These are phyloP conservation scores for grape (Vitis vinifera) DNA, from an alignment of 164 flowering plant genomes.

Conservation along the genomic window DNA sequence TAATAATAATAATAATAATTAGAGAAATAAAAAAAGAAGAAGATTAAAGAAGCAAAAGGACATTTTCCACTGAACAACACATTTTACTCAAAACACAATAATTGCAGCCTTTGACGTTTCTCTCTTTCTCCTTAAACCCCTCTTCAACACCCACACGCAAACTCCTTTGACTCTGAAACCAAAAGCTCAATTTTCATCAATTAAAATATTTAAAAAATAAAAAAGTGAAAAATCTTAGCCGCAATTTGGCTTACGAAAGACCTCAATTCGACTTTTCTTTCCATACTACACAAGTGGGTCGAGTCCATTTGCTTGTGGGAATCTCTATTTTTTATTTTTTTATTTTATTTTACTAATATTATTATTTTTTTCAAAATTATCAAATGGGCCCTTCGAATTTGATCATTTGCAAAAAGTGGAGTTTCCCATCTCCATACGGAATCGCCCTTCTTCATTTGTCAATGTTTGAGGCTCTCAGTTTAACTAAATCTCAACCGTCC, in stretches of 20 bases:
- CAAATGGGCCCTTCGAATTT: too few relatives aligned
- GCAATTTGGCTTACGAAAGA: constrained; percentile 40
- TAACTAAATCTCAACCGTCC: constrained; percentile 34
- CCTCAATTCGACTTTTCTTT: constrained; percentile 15
- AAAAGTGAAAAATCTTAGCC: constrained; percentile 24
- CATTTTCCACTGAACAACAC: constrained; percentile 29
- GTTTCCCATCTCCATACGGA: constrained; percentile 52
- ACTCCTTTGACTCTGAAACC: constrained; percentile 50
- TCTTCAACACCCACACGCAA: constrained; percentile 70
- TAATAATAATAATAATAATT: too few relatives aligned
- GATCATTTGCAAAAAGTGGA: neutral
- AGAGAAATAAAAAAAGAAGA: neutral
- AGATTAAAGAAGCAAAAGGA: constrained; percentile 3
- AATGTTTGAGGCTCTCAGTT: constrained; percentile 49
- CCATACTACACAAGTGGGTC: constrained; percentile 24
- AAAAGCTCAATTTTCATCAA: neutral
- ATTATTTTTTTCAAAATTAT: neutral
- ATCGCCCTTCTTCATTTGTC: constrained; percentile 34
- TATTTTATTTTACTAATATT: too few relatives aligned
- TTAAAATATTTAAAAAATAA: neutral
- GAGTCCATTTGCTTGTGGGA: constrained; percentile 26
- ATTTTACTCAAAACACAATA: constrained; percentile 44
- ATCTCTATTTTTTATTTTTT: constrained; percentile 10
- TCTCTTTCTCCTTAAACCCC: constrained; percentile 33
- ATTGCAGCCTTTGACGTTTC: constrained; percentile 70